A percentile compares a stretch with the other conserved stretches of the same genome.
Evolutionary conservation across 192 early-diverging fungal species (phyloP).

Genomic region (Mortierella alpina): DNA sequence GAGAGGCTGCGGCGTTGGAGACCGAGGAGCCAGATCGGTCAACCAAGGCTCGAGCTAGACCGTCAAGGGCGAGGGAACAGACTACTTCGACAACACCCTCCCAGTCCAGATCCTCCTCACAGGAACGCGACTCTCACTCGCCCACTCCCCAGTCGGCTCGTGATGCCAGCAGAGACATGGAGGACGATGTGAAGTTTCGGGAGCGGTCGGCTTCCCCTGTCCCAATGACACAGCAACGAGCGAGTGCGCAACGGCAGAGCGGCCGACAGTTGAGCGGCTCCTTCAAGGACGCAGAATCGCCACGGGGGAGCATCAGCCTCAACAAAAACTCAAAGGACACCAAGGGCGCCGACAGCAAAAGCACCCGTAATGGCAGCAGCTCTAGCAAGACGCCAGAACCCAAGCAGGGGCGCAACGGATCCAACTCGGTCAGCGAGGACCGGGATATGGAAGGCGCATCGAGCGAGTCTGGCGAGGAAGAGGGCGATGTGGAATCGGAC

Average conservation of each 20-base stretch:
- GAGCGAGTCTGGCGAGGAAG: conserved; percentile 18
- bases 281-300: not conserved
- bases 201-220: not conserved
- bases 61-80: conserved; percentile 10
- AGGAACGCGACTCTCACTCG: conserved; percentile 11
- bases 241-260: not conserved
- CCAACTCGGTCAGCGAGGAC: conserved; percentile 16
- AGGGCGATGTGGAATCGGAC: conserved; percentile 27
- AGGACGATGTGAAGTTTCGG: conserved; percentile 20
- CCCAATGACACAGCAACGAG: not conserved
- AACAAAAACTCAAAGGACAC: not conserved
- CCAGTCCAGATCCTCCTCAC: conserved; percentile 1
- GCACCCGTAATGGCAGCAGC: conserved; percentile 6
- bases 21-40: conserved; percentile 11
- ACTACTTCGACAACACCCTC: conserved; percentile 6
- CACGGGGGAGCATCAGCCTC: no score
- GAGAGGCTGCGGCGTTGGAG: not conserved
- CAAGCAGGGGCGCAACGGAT: not conserved
- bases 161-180: not conserved
- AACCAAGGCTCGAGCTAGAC: conserved; percentile 17
- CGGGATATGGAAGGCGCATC: conserved; percentile 21
- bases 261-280: not conserved
- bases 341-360: conserved; percentile 6
- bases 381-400: conserved; percentile 14
- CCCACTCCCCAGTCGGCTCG: not conserved